phyloP scores from a whole-genome alignment of 2,329 filamentous ascomycete species.

The Phaeosphaeria sp. region DNA sequence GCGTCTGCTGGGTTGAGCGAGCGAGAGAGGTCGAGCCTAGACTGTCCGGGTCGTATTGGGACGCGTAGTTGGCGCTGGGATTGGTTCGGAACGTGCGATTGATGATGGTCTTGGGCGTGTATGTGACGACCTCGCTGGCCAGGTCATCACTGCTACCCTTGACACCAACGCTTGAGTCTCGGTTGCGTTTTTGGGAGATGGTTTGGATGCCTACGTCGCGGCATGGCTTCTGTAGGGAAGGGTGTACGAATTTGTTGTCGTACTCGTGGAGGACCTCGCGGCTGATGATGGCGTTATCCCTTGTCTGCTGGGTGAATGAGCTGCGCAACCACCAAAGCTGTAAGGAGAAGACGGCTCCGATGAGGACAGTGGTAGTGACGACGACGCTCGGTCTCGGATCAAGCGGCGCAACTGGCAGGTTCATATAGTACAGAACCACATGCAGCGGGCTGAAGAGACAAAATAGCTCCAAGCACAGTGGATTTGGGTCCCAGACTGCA shows the following conservation, averaged over 20 bases:
- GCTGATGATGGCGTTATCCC: constrained; percentile 83
- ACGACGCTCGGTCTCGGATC: constrained; percentile 86
- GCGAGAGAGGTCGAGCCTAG: constrained; percentile 23
- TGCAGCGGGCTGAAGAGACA: constrained; percentile 94
- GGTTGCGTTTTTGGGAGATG: constrained; percentile 46
- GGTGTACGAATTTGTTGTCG: constrained; percentile 93
- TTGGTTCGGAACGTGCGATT: constrained; percentile 80
- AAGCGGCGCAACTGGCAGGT: constrained; percentile 76
- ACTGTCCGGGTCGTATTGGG: constrained; percentile 73
- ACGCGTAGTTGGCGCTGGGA: constrained; percentile 80
- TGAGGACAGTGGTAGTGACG: constrained; percentile 79
- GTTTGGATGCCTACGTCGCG: constrained; percentile 82
- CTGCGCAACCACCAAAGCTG: constrained; percentile 78
- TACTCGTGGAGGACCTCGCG: constrained; percentile 95
- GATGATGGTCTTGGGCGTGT: constrained; percentile 65
- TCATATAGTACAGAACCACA: constrained; percentile 87
- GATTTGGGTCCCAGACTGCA: constrained; percentile 89
- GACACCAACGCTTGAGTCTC: constrained; percentile 47
- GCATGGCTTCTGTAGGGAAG: constrained; percentile 81
- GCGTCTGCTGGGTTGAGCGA: constrained; percentile 31
- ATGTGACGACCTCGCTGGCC: constrained; percentile 63
- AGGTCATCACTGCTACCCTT: constrained; percentile 52
- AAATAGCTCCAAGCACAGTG: constrained; percentile 80
- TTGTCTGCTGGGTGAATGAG: constrained; percentile 81
- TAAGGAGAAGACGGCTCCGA: constrained; percentile 75